Conservation (phyloP, 2,329 filamentous ascomycete genomes). For the Geoglossum cookeanum region DNA sequence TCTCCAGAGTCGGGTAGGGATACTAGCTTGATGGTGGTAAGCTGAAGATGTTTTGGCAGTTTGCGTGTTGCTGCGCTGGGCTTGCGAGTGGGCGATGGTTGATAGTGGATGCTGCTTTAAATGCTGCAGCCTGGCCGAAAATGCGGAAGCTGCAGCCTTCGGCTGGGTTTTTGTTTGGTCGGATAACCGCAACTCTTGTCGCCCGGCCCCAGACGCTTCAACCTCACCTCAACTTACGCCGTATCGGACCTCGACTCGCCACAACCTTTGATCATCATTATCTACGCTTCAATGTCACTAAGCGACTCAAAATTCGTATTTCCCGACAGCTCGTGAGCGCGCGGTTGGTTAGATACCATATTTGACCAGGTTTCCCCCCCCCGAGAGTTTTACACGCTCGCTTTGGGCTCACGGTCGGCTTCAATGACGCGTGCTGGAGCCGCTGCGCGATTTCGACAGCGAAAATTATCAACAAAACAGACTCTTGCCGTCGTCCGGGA, state of each 20-base stretch:
- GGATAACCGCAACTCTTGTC: background rate
- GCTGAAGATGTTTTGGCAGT: background rate
- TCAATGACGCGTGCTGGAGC: slow-evolving; percentile 27
- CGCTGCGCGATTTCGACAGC: slow-evolving; percentile 55
- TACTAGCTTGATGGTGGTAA: background rate
- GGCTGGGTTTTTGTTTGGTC: background rate
- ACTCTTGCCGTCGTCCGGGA: slow-evolving; percentile 74
- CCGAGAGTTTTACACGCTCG: background rate
- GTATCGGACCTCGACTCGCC: background rate
- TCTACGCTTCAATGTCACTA: background rate
- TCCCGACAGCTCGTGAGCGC: background rate
- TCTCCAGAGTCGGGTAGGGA: background rate
- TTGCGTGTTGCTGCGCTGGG: background rate
- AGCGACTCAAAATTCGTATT: background rate
- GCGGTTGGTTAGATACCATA: background rate
- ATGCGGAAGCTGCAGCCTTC: background rate
- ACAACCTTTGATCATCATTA: background rate
- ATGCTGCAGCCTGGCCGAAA: background rate
- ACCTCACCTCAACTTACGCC: background rate
- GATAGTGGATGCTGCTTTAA: slow-evolving; percentile 2
- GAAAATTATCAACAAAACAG: slow-evolving; percentile 86
- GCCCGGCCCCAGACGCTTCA: background rate
- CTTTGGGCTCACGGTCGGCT: background rate
- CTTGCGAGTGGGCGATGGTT: background rate
- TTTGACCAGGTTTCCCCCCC: background rate